Evolutionary conservation across 768 basidiomycete genomes (phyloP).

Genomic region (Amanita rimosa): DNA sequence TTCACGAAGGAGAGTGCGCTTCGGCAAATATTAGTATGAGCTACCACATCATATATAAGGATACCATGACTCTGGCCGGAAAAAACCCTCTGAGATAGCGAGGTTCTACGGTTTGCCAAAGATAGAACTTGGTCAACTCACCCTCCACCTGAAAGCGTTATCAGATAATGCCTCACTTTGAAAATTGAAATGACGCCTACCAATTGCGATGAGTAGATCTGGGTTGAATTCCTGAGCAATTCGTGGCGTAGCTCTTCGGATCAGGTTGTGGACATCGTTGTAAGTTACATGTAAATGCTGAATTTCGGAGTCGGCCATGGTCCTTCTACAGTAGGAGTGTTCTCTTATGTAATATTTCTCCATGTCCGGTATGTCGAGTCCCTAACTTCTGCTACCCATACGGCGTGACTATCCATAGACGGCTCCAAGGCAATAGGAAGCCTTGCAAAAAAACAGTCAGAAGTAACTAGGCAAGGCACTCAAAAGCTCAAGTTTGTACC

Average conservation of each 20-base stretch:
- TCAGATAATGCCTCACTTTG: background rate
- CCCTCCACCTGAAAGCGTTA: constrained; percentile 55
- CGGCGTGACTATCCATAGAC: constrained; percentile 18
- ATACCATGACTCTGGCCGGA: constrained; percentile 83
- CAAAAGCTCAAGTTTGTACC: constrained; percentile 77
- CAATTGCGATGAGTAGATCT: constrained; percentile 79
- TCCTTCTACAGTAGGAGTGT: background rate
- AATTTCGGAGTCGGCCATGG: constrained; percentile 31
- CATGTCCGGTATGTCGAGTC: constrained; percentile 16
- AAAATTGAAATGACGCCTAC: constrained; percentile 21
- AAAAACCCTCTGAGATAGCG: constrained; percentile 68
- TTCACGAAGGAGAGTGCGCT: constrained; percentile 78
- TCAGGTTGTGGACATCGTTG: constrained; percentile 88
- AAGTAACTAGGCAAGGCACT: constrained; percentile 64
- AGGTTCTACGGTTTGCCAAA: constrained; percentile 2
- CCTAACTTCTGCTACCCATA: background rate
- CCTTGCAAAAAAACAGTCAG: constrained; percentile 59
- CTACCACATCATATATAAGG: background rate
- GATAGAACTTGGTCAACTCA: constrained; percentile 27
- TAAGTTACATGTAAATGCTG: constrained; percentile 71
- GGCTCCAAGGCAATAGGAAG: constrained; percentile 62
- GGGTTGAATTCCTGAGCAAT: constrained; percentile 78
- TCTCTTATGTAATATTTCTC: background rate
- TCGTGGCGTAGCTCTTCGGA: constrained; percentile 49
- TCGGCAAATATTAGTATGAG: constrained; percentile 14